Base-by-base conservation (phyloP, 2,329 filamentous ascomycete species). In the Calonectria crousiana region DNA sequence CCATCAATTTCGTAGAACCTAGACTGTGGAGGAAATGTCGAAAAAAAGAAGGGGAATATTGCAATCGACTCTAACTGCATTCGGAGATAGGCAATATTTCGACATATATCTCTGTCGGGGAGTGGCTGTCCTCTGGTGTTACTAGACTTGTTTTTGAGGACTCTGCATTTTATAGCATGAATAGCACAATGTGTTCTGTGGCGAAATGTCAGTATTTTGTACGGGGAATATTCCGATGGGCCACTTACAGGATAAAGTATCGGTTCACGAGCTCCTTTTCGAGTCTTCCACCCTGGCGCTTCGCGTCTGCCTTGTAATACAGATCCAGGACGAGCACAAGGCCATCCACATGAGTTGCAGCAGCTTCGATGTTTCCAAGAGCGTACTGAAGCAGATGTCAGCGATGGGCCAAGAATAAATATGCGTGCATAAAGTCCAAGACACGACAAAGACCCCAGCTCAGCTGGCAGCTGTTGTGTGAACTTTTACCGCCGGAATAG, bases 1-100 rank as follows among this genome's bases (percentile, higher is more conserved):
- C 52, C 52, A 5, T 58, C 52, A 23, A 58, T 58, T 58, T 58
- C 52, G 52, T 58, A 58, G 30, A 58, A 58, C 52, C 20, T 58
- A 9, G 52, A 89, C 85, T 58, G 9, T 6, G 52, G 30, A 36
- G 52, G 52, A 1, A 36, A 11, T 23, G 30, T 36, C 4, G 52
- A 58, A 36, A 58, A 58, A 4, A 58, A 58, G 30, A 58, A 58
- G 30, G 52, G 52, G 30, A 58, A 58, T 58, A 58, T 58, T 58
- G 52, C 52, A 58, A 58, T n/a, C 36, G 52, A 58, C 30, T 58
- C 52, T 30, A 58, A 36, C 32, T 58, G 52, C 52, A 58, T 58
- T 58, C 52, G 52, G 32, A 58, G 52, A 58, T 58, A 58, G 20
- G 52, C 52, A 58, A 26, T 76, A 62, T 38, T 26, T 67, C 18